phyloP scores from a whole-genome alignment of 768 basidiomycete genomes.

The Rubroboletus pulcherrimus region DNA sequence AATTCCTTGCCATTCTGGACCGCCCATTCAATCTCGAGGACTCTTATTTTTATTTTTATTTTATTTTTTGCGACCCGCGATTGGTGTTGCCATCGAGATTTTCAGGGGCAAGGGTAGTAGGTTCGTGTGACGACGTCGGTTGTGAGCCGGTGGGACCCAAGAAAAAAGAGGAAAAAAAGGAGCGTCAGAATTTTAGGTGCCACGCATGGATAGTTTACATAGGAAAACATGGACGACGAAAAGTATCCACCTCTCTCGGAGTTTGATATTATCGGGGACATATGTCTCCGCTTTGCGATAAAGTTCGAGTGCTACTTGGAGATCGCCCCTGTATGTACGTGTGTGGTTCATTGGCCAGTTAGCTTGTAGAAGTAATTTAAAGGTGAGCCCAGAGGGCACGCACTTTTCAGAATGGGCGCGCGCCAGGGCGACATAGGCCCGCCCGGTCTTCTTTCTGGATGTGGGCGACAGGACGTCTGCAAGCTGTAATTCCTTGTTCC shows the following conservation, averaged over 20 bases:
- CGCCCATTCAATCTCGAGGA: conserved; percentile 80
- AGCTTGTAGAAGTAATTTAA: neutral
- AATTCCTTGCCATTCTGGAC: conserved; percentile 60
- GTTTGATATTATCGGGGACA: conserved; percentile 81
- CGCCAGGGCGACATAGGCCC: conserved; percentile 81
- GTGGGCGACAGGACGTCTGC: conserved; percentile 65
- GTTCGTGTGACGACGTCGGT: too few relatives aligned
- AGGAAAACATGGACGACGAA: conserved; percentile 64
- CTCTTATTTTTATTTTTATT: conserved; percentile 33
- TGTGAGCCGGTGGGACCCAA: too few relatives aligned
- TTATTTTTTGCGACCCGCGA: neutral
- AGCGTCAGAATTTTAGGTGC: conserved; percentile 40
- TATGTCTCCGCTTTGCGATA: conserved; percentile 80
- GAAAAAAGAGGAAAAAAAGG: conserved; percentile 25
- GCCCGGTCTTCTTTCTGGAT: conserved; percentile 77
- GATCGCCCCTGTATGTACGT: conserved; percentile 54
- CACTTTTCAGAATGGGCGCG: conserved; percentile 80
- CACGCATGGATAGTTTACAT: conserved; percentile 44
- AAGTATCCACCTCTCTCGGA: conserved; percentile 84
- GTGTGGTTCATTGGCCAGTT: neutral
- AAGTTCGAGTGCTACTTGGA: conserved; percentile 74
- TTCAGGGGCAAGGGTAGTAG: too few relatives aligned
- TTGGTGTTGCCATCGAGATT: too few relatives aligned
- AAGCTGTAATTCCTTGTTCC: conserved; percentile 56
- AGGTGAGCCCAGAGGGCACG: conserved; percentile 15